Conservation (phyloP, 495 filamentous ascomycete genomes). For the Talaromyces trachyspermus region DNA sequence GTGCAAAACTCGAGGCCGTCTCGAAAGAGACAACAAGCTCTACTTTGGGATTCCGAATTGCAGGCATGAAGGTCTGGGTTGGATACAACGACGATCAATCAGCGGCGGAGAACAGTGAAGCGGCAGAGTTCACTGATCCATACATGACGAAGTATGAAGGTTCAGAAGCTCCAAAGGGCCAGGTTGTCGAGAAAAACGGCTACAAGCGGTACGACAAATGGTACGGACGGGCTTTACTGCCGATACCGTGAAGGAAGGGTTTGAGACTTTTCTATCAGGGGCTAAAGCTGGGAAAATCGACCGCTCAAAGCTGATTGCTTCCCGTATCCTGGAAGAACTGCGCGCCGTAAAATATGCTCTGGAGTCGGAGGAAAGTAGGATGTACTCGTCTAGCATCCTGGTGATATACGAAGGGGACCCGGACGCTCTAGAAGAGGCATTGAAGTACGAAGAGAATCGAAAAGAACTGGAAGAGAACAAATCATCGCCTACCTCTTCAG, state of each 20-base stretch:
- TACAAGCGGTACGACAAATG: slow-evolving; percentile 80
- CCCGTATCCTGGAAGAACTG: slow-evolving; percentile 61
- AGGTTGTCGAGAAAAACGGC: slow-evolving; percentile 40
- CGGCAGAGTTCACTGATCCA: slow-evolving; percentile 31
- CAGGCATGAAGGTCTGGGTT: slow-evolving; percentile 89
- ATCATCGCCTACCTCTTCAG: slow-evolving; percentile 38
- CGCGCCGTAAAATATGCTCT: slow-evolving; percentile 55
- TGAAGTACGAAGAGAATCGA: slow-evolving; percentile 51
- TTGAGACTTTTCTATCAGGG: slow-evolving; percentile 66
- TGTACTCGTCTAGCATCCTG: slow-evolving; percentile 87
- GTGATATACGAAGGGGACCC: slow-evolving; percentile 90
- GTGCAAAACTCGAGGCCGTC: slow-evolving; percentile 70
- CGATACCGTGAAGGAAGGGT: slow-evolving; percentile 65
- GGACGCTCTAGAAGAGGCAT: slow-evolving; percentile 54
- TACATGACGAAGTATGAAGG: slow-evolving; percentile 36
- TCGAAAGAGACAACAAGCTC: slow-evolving; percentile 71
- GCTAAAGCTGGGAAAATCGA: slow-evolving; percentile 46
- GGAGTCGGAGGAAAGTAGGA: slow-evolving; percentile 73
- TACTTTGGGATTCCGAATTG: slow-evolving; percentile 76
- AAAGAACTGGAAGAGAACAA: slow-evolving; percentile 22
- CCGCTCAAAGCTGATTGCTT: slow-evolving; percentile 48
- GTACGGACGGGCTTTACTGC: slow-evolving; percentile 70
- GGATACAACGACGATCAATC: slow-evolving; percentile 45
- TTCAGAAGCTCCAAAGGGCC: slow-evolving; percentile 26
- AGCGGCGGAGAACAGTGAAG: slow-evolving; percentile 13